Evolutionary conservation across 371 early-diverging fungal species (phyloP).

Genomic region (Mortierella sp.): DNA sequence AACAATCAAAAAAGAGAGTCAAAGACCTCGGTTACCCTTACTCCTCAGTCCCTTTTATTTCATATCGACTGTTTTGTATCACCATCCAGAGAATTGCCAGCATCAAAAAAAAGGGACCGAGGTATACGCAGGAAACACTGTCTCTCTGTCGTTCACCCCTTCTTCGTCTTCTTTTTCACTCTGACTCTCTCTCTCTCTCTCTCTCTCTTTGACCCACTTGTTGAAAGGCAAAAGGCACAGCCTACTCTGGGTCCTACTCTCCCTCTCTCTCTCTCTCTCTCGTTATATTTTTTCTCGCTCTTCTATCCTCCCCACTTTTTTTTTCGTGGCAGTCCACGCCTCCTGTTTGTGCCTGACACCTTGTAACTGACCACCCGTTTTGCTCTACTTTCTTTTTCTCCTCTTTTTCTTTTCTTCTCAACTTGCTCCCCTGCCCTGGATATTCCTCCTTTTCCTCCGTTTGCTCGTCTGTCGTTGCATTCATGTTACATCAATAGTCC

Average conservation of each 20-base stretch:
- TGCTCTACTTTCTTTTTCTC: background rate
- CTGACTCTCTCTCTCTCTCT: background rate
- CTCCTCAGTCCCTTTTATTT: background rate
- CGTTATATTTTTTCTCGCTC: background rate
- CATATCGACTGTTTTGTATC: constrained; percentile 3
- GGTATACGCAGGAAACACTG: constrained; percentile 3
- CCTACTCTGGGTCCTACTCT: constrained; percentile 1
- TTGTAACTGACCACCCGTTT: constrained; percentile 7
- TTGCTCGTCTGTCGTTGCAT: background rate
- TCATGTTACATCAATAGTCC: background rate
- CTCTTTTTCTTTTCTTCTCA: background rate
- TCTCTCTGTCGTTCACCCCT: background rate
- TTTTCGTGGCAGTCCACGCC: background rate
- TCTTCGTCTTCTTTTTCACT: background rate
- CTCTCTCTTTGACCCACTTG: background rate
- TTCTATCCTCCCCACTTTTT: constrained; percentile 11
- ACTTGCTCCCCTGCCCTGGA: background rate
- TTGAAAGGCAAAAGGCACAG: background rate
- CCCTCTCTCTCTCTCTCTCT: constrained; percentile 8
- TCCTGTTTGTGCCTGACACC: constrained; percentile 9
- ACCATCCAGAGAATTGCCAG: background rate
- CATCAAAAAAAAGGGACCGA: background rate
- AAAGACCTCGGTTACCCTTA: background rate
- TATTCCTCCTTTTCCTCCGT: background rate
- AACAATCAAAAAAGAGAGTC: too few species aligned